Percentiles rank a stretch among this genome's conserved stretches.
phyloP scores from a whole-genome alignment of 2,329 filamentous ascomycete species.

The Biscogniauxia mediterranea region DNA sequence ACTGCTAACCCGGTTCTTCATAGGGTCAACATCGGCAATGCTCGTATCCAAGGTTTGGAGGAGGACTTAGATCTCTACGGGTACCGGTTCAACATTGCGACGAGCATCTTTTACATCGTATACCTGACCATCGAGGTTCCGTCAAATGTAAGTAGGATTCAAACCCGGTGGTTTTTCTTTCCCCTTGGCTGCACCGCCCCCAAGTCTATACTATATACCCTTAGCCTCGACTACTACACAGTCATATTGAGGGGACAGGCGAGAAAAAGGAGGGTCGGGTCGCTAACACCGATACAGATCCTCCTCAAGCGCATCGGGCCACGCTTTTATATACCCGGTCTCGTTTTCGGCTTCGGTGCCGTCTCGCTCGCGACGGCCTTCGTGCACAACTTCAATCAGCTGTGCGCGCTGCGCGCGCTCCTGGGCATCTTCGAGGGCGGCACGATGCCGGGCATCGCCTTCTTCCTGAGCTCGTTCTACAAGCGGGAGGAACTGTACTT shows the following conservation, averaged over 20 bases:
- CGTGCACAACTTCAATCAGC: slow-evolving; percentile 44
- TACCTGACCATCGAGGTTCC: slow-evolving; percentile 57
- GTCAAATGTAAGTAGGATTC: slow-evolving; percentile 37
- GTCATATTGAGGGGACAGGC: not conserved
- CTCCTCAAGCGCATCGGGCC: slow-evolving; percentile 53
- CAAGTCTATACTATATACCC: not conserved
- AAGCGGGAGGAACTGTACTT: slow-evolving; percentile 55
- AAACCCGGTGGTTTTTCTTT: not conserved
- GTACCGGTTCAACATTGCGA: slow-evolving; percentile 55
- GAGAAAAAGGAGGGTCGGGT: not conserved
- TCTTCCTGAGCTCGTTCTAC: slow-evolving; percentile 56
- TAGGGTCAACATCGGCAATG: slow-evolving; percentile 50
- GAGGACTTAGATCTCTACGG: slow-evolving; percentile 47
- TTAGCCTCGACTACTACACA: not conserved
- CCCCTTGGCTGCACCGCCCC: no score
- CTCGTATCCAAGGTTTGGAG: slow-evolving; percentile 52
- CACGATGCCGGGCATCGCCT: slow-evolving; percentile 56
- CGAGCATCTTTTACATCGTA: slow-evolving; percentile 57
- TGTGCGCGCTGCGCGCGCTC: slow-evolving; percentile 47
- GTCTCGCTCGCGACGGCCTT: slow-evolving; percentile 55
- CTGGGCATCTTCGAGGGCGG: slow-evolving; percentile 57
- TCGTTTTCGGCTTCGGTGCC: slow-evolving; percentile 55
- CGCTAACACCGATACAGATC: slow-evolving; percentile 27
- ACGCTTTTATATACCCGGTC: slow-evolving; percentile 50
- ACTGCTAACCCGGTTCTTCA: slow-evolving; percentile 21